A percentile compares a stretch with the other conserved stretches of the same genome.
These are phyloP conservation scores for Populus davidiana DNA, from an alignment of 345 rosid species.

Conservation along the genomic window DNA sequence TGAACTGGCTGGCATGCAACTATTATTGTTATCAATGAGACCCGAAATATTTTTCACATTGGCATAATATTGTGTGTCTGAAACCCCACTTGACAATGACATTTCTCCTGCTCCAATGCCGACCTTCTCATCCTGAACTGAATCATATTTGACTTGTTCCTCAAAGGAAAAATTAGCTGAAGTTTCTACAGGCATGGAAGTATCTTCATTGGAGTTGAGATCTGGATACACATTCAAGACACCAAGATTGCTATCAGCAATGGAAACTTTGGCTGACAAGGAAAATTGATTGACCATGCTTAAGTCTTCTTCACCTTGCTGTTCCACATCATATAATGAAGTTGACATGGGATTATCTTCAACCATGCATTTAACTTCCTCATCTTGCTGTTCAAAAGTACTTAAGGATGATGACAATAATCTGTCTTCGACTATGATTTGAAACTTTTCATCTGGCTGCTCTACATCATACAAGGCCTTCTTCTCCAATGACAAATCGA, in stretches of 20 bases:
- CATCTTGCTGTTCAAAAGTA: constrained; percentile 3
- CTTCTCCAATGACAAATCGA: neutral
- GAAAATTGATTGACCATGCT: constrained; percentile 19
- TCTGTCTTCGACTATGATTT: neutral
- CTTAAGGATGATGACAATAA: neutral
- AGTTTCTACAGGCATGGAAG: constrained; percentile 23
- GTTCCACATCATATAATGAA: constrained; percentile 13
- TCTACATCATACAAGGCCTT: neutral
- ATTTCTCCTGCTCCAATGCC: constrained; percentile 19
- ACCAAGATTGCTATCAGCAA: constrained; percentile 11
- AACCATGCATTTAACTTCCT: neutral
- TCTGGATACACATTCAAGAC: constrained; percentile 21
- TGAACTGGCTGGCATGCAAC: constrained; percentile 26
- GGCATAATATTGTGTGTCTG: neutral
- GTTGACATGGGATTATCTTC: constrained; percentile 9
- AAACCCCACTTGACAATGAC: constrained; percentile 3
- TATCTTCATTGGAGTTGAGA: constrained; percentile 15
- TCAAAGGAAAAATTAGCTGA: constrained; percentile 17
- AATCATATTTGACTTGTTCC: constrained; percentile 5
- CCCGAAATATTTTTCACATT: constrained; percentile 4
- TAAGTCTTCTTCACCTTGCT: constrained; percentile 29
- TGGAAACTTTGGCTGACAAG: constrained; percentile 14
- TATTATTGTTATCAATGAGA: constrained; percentile 19
- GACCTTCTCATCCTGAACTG: constrained; percentile 28
- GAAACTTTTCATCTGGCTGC: constrained; percentile 1